Percentiles rank a stretch among this genome's conserved stretches.
Conservation (phyloP, 2,329 filamentous ascomycete species). For the Penicillium sp. region DNA sequence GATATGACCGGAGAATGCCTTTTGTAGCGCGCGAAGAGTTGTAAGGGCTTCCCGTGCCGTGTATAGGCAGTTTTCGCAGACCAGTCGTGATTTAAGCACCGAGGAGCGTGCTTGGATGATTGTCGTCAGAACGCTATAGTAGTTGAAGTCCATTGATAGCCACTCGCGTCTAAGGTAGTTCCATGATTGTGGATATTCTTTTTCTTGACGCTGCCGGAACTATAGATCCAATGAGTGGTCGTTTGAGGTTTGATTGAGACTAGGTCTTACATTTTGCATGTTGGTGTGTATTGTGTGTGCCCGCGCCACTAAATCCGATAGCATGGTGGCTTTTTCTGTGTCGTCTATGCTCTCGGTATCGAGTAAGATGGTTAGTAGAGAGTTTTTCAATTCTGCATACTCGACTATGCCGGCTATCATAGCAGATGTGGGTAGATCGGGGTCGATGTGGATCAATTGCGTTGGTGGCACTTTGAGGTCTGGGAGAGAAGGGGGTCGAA, state of each 20-base stretch:
- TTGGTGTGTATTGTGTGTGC: slow-evolving; percentile 21
- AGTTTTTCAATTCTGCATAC: slow-evolving; percentile 17
- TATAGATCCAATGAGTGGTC: slow-evolving; percentile 3
- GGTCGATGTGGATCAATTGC: slow-evolving; percentile 21
- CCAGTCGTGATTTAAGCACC: slow-evolving; percentile 25
- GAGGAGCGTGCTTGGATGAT: slow-evolving; percentile 25
- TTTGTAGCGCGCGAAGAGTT: slow-evolving; percentile 21
- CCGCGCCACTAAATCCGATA: slow-evolving; percentile 21
- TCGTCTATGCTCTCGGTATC: slow-evolving; percentile 18
- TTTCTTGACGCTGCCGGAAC: slow-evolving; percentile 18
- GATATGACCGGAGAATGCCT: slow-evolving; percentile 13
- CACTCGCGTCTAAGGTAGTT: slow-evolving; percentile 16
- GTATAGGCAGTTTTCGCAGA: slow-evolving; percentile 27
- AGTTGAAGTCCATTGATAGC: slow-evolving; percentile 27
- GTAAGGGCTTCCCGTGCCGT: slow-evolving; percentile 21
- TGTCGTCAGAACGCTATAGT: slow-evolving; percentile 25
- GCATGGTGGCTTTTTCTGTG: slow-evolving; percentile 19
- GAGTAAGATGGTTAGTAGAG: slow-evolving; percentile 16
- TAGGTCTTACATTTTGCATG: slow-evolving; percentile 16
- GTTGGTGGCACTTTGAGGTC: slow-evolving; percentile 22
- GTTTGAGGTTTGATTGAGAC: neutral
- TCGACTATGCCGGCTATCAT: slow-evolving; percentile 23
- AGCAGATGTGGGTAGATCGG: slow-evolving; percentile 18
- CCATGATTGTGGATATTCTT: slow-evolving; percentile 17
- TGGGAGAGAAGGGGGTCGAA: slow-evolving; percentile 24